Evolutionary conservation across 805 yeast genomes (phyloP), one percentile per base, ranked within the genome.

Genomic region (Starmerella bombi): DNA sequence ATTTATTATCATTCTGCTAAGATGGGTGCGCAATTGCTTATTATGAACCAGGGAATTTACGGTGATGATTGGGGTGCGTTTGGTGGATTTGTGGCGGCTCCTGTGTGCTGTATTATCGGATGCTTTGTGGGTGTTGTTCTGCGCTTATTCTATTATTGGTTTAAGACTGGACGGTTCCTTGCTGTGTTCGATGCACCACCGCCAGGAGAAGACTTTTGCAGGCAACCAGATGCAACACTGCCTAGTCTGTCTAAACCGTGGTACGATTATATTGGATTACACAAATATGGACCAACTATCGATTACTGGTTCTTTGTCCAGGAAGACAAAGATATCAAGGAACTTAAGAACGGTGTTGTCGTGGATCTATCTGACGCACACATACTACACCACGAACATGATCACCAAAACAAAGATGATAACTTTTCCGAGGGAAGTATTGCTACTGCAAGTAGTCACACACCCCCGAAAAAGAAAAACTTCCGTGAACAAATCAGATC

Each of bases 61-160:
- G 64, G 71, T 5, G 71, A 69, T 37, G 95, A 86, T 56, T 86
- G 95, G 95, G 82, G 93, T 52, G 77, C 93, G 0, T 86, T 86
- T 63, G 96, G 94, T 20, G 94, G 95, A 2, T 86, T 86, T 60
- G 88, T 81, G 5, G 80, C 78, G 46, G 91, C 95, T 1, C 95
- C 95, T 5, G 68, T 77, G 32, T 93, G 88, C 23, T 84, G 88
- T 10, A 48, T 85, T 2, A 46, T 78, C 4, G 64, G 77, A 45
- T 76, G 81, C 2, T 58, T 72, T 12, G 51, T 65, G 22, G 65
- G 69, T 34, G 68, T 80, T 21, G 76, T 36, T 3, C 6, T 53
- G 9, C 49, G 66, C 3, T 41, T 34, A n/a, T 22, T 41, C 14
- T 36, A n/a, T 17, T 33, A 39, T 30, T 50, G 44, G 5, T 29